Base-by-base conservation (phyloP, 768 basidiomycete genomes). In the Obba rivulosa region DNA sequence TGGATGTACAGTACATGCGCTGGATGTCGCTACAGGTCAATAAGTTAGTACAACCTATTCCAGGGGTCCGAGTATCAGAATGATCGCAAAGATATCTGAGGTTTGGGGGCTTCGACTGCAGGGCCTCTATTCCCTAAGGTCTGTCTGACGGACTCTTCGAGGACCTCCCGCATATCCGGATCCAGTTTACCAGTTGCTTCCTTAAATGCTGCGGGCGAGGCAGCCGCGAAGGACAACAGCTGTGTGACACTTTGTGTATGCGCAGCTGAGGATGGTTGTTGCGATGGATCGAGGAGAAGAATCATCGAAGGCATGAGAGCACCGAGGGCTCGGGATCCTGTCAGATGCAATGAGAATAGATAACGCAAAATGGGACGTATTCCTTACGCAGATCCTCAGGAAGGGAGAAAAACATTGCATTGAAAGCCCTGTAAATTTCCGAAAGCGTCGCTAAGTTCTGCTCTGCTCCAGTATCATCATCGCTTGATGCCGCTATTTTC, bases 371-470 rank as follows among this genome's bases (percentile, higher is more conserved):
- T 10, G 41, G 35, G 47, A 28, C 9, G 3, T 14, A 22, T 8
- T 8, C 71, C 85, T 64, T 61, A 91, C 90, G 79, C 39, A 80
- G 73, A 3, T 77, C 76, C 45, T 84, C 80, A 0, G 75, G 62
- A 0, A 84, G 69, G 0, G 79, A 71, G 0, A 68, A 55, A 46
- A 86, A 78, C 41, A 92, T 77, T 0, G 78, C 70, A 2, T 82
- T 70, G 49, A 96, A 83, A 9, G 88, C 81, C 64, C 85, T 93
- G 76, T 90, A 79, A 11, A 90, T 79, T 65, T 97, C 93, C 7
- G 79, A 80, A 1, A 89, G 69, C 2, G 82, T 85, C 13, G 78
- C 73, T 11, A 74, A 64, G 21, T 84, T 78, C n/a, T 69, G 57
- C 34, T 87, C 83, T 1, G 75, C 66, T 21, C 83, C 61, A 0